A percentile compares a stretch with the other conserved stretches of the same genome.
phyloP scores from a whole-genome alignment of 352 stramenopile genomes.

The Poterioochromonas sp. region DNA sequence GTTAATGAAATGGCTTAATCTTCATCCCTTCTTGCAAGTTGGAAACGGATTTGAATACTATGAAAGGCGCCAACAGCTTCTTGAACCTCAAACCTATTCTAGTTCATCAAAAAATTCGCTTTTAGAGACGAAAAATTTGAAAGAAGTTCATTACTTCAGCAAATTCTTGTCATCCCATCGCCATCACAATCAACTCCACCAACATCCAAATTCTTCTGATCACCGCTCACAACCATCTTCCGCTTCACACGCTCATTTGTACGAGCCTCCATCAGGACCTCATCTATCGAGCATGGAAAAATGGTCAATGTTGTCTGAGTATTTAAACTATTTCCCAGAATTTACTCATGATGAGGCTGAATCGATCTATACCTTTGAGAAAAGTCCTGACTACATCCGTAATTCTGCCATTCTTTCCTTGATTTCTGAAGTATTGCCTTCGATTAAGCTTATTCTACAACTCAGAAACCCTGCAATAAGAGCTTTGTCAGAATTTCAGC shows the following conservation, averaged over 20 bases:
- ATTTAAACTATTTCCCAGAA: not conserved
- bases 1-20: constrained; percentile 4
- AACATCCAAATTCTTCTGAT: not conserved
- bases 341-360: not conserved
- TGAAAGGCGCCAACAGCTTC: not conserved
- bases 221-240: not conserved
- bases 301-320: not conserved
- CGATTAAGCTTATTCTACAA: not conserved
- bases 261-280: too few species aligned
- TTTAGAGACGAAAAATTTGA: not conserved
- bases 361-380: constrained; percentile 24
- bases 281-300: too few species aligned
- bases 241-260: not conserved
- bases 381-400: constrained; percentile 6
- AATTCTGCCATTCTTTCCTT: not conserved
- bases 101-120: not conserved
- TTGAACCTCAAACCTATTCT: too few species aligned
- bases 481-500: constrained; percentile 6
- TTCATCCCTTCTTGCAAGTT: not conserved
- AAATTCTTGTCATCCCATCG: not conserved
- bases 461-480: not conserved
- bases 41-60: not conserved
- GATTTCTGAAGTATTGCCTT: not conserved
- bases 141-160: not conserved
- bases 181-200: not conserved